Evolutionary conservation across 2,329 filamentous ascomycete genomes (phyloP), one percentile per base, ranked within the genome.

Genomic region (Gnomoniopsis sp.): DNA sequence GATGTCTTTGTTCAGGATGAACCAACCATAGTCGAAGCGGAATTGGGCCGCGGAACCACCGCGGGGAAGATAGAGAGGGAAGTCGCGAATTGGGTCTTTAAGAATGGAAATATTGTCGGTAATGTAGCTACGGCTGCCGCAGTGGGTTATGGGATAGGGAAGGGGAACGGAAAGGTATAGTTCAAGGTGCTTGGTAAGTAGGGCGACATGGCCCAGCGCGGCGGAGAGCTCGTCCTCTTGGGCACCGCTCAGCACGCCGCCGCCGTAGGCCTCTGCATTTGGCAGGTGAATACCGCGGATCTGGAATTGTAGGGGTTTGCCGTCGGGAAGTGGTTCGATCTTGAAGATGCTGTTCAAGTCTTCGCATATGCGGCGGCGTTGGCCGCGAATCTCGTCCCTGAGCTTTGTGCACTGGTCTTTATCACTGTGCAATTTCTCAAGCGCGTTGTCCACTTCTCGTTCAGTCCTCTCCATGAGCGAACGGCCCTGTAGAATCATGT

Each of bases 1-100:
- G 57, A 99, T 93, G 69, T 98, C 80, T 74, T 98, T 97, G 76
- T 98, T 98, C 15, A 99, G 81, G n/a, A 98, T 77, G 67, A 98
- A 99, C 70, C 96, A 95, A 12, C 82, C 95, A 71, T 98, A 99
- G 67, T 98, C 93, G 72, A 98, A 98, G 2, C 93, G 87, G 76
- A 93, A 98, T 49, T 92, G 86, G 0, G 91, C 85, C 2, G 68
- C 82, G n/a, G 76, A 89, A 73, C 82, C 83, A 17, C 83, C 82
- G 2, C 81, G 74, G 0, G 80, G 80, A 0, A 85, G 70, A 72
- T 93, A 93, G 0, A 99, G 81, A 0, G 95, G 95, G 67, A 96
- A 99, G 6, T 86, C 87, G 55, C 87, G 80, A 49, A 87, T 82
- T n/a, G 83, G 72, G 30, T 80, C 77, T 0, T 75, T 67, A 0